Evolutionary conservation across 225 moss, liverwort and hornwort genomes (phyloP), one percentile per base, ranked within the genome.

Genomic region (Physcomitrellopsis africana): DNA sequence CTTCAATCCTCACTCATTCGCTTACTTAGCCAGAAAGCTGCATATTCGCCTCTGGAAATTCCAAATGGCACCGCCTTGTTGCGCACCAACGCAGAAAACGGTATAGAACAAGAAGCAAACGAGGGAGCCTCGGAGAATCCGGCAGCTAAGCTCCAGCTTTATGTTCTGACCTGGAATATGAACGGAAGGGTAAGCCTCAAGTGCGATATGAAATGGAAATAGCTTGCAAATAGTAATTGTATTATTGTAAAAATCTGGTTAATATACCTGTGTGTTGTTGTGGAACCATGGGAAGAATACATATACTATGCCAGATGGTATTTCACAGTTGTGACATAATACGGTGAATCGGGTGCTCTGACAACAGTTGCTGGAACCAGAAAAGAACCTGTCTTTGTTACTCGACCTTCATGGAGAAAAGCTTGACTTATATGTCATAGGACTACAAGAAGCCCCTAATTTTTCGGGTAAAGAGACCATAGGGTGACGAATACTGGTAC

Each of bases 121-220:
- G 60, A 32, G 29, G 42, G 55, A 12, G 44, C 32, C 24, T 22
- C 73, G 23, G 70, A 68, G 70, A 67, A 77, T 19, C 5, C 72
- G 6, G 37, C 43, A 1, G 16, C 67, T 20, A 70, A 83, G 51
- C 86, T 86, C 12, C 67, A 78, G 56, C 45, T 94, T 64, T 94
- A 94, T 68, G 73, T 89, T 66, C 90, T 94, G 43, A 94, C 94
- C 4, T 94, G 94, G 94, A 94, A 94, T 72, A 94, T 94, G 94
- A 92, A 92, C 56, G 89, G 94, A 76, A 83, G 83, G 87, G 90
- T 94, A 86, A 68, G 73, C 63, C 24, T 56, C 10, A 41, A 37
- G 3, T 12, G 22, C 14, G 0, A 68, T 29, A 3, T 37, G 14
- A 45, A 66, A n/a, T 23, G 10, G 32, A 29, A 65, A 60, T 44